Base-by-base conservation (phyloP, 805 yeast genomes). In the Metschnikowia matae region DNA sequence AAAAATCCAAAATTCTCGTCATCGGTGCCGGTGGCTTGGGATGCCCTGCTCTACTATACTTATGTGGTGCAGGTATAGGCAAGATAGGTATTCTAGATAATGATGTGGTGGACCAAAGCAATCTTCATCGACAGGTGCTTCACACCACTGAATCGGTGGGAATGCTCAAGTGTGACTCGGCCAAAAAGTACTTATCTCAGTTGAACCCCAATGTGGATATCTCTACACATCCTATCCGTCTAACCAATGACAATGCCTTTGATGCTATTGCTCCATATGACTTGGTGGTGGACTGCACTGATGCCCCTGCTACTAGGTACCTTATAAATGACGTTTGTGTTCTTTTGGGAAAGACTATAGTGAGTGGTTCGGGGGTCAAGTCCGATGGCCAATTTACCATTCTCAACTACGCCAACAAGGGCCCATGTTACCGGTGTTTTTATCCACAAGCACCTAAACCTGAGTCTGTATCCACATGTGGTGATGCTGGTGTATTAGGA, bases 11-110 rank as follows among this genome's bases (percentile, higher is more conserved):
- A 46, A 79, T 91, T 0, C 66, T 92, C 23, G 91, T 94, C 0
- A 77, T 94, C 6, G 99, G 99, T 1, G 97, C 97, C 0, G 99
- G 99, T 10, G 99, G 99, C 0, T 73, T 94, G 6, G 98, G 99
- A 0, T 85, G 95, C 57, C 97, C 99, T 0, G 95, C 95, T 0
- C 66, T 92, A 44, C 74, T 87, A 40, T 94, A 94, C 62, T 68
- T 94, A 2, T 83, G 84, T 0, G 97, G 95, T 0, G 86, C 96
- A 0, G 99, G 99, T 4, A 71, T 92, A 3, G 98, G 96, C 1
- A 65, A 69, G 2, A 74, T 94, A 20, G 97, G 97, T 3, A 86
- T 94, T 14, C 85, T 90, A 1, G 99, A 94, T 67, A 80, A 83
- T 60, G 99, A 94, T 65, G 63, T 65, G 0, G 97, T 94, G 0